These are phyloP conservation scores for Penicillium paneum DNA, from an alignment of 2,329 filamentous ascomycete genomes.

Conservation along the genomic window DNA sequence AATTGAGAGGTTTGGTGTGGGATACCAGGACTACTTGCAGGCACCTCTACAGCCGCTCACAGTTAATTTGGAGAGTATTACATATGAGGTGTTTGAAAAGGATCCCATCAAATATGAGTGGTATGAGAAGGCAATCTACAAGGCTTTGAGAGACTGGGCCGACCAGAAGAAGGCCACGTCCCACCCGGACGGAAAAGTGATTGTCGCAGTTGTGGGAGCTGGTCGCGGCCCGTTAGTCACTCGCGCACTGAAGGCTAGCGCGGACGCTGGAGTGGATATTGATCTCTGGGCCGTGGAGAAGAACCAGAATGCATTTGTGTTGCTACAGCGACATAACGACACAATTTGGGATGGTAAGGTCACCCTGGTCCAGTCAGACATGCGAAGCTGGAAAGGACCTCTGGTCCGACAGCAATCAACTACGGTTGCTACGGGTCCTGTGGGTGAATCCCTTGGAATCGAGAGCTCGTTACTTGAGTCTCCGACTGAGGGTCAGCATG, in stretches of 20 bases:
- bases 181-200: slow-evolving; percentile 66
- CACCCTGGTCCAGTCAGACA: slow-evolving; percentile 90
- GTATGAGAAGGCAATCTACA: slow-evolving; percentile 80
- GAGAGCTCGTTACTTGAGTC: slow-evolving; percentile 23
- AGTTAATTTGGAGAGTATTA: slow-evolving; percentile 94
- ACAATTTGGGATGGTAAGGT: slow-evolving; percentile 76
- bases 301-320: slow-evolving; percentile 95
- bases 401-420: slow-evolving; percentile 25
- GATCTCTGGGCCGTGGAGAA: slow-evolving; percentile 94
- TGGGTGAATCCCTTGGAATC: slow-evolving; percentile 37
- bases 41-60: slow-evolving; percentile 90
- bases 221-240: slow-evolving; percentile 90
- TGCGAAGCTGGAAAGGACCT: slow-evolving; percentile 93
- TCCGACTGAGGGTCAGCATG: slow-evolving; percentile 31
- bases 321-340: slow-evolving; percentile 82
- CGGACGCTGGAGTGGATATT: slow-evolving; percentile 70
- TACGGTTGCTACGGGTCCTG: slow-evolving; percentile 19
- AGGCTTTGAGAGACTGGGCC: slow-evolving; percentile 78
- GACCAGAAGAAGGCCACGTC: slow-evolving; percentile 70
- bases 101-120: slow-evolving; percentile 97
- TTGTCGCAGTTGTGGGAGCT: slow-evolving; percentile 89
- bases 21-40: slow-evolving; percentile 92
- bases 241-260: slow-evolving; percentile 76
- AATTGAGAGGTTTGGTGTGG: slow-evolving; percentile 65
- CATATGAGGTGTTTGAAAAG: slow-evolving; percentile 97